Percentiles rank a stretch among this genome's conserved stretches.
Evolutionary conservation across 805 yeast genomes (phyloP).

Genomic region (Yueomyces sinensis): DNA sequence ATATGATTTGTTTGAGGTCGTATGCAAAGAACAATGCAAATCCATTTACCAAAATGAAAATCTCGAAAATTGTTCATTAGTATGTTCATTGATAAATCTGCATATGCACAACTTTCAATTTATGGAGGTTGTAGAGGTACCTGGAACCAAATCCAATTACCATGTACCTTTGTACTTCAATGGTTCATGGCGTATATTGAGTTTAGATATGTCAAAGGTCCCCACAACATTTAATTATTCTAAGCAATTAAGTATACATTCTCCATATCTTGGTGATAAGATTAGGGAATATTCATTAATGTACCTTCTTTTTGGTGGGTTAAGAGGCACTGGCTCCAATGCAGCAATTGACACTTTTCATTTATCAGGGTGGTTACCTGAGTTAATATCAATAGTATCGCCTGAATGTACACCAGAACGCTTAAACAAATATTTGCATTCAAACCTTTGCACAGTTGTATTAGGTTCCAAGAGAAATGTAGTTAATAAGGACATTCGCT

Average conservation of each 20-base stretch:
- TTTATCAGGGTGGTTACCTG: conserved; percentile 66
- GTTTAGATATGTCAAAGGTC: conserved; percentile 9
- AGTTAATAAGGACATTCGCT: conserved; percentile 25
- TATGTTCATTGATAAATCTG: conserved; percentile 49
- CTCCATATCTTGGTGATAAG: conserved; percentile 8
- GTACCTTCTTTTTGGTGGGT: conserved; percentile 43
- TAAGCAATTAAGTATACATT: conserved; percentile 8
- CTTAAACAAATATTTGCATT: conserved; percentile 17
- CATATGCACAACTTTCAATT: conserved; percentile 12
- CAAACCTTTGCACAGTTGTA: conserved; percentile 34
- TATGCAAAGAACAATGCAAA: background rate
- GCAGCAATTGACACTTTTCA: conserved; percentile 55
- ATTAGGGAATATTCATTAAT: conserved; percentile 68
- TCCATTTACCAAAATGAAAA: conserved; percentile 10
- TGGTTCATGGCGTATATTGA: conserved; percentile 18
- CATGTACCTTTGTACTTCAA: conserved; percentile 13
- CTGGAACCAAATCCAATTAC: conserved; percentile 5
- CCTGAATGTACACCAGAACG: conserved; percentile 13
- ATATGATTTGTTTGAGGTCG: too few species aligned
- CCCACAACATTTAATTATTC: conserved; percentile 8
- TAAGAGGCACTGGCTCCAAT: conserved; percentile 61
- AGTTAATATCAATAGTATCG: conserved; percentile 21
- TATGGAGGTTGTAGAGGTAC: conserved; percentile 7
- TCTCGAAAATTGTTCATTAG: conserved; percentile 60
- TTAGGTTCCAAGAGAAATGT: conserved; percentile 48